phyloP scores from a whole-genome alignment of 2,329 filamentous ascomycete genomes.

The Coniochaeta sp. region DNA sequence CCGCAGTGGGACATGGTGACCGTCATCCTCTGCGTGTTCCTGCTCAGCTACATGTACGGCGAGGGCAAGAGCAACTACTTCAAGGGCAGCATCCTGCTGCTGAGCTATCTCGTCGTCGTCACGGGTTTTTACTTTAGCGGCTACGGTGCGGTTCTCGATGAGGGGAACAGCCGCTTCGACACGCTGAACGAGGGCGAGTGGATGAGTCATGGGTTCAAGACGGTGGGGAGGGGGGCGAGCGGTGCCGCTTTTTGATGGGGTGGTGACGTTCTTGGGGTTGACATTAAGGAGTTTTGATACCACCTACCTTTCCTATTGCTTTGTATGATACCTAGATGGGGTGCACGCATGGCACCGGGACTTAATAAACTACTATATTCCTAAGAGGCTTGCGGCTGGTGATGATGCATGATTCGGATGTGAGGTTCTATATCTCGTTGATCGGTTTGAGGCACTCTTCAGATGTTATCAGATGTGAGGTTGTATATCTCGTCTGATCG shows the following conservation, averaged over 20 bases:
- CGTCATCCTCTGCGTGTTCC: constrained; percentile 90
- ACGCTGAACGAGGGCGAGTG: constrained; percentile 45
- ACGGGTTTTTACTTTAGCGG: constrained; percentile 85
- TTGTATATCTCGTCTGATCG: too few species aligned
- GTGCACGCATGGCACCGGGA: background rate
- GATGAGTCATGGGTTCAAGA: constrained; percentile 39
- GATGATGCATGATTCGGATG: too few species aligned
- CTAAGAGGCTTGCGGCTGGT: too few species aligned
- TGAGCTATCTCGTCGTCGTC: constrained; percentile 89
- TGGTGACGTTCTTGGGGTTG: background rate
- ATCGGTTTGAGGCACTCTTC: too few species aligned
- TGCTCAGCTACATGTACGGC: constrained; percentile 95
- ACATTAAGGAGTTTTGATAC: background rate
- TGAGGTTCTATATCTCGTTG: too few species aligned
- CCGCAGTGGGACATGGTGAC: constrained; percentile 99
- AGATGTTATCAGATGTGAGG: too few species aligned
- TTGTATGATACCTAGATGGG: background rate
- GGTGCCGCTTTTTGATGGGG: constrained; percentile 24
- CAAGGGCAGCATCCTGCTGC: constrained; percentile 90
- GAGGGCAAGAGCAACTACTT: constrained; percentile 99
- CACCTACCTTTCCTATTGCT: background rate
- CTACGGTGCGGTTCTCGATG: constrained; percentile 33
- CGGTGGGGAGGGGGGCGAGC: constrained; percentile 38
- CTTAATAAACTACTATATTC: too few species aligned
- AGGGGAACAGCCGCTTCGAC: constrained; percentile 41